Conservation (phyloP, 2,329 filamentous ascomycete species). For the Leptographium radiaticola region DNA sequence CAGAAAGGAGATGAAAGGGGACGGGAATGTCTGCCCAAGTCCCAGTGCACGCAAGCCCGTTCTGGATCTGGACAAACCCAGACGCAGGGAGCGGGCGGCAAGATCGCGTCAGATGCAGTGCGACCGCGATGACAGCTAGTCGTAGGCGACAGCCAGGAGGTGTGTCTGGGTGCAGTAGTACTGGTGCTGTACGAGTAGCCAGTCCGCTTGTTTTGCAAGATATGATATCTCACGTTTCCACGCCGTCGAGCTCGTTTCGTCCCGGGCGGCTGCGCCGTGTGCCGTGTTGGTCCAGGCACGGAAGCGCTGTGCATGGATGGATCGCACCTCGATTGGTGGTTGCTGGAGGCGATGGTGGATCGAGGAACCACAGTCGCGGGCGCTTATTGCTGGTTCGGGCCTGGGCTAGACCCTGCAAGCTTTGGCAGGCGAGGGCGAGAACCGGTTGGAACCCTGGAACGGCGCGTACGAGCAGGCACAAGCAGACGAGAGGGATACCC, state of each 20-base stretch:
- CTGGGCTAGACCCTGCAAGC: too few relatives aligned
- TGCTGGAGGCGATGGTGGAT: background rate
- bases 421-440: too few relatives aligned
- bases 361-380: background rate
- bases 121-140: too few relatives aligned
- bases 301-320: background rate
- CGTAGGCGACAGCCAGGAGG: too few relatives aligned
- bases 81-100: background rate
- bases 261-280: too few relatives aligned
- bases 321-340: background rate
- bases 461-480: too few relatives aligned
- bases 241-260: too few relatives aligned
- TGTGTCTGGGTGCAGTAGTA: too few relatives aligned
- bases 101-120: background rate
- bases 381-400: background rate
- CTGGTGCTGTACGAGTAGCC: background rate
- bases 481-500: too few relatives aligned
- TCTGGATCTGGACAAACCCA: background rate
- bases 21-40: background rate
- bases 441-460: too few relatives aligned
- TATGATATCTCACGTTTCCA: too few relatives aligned
- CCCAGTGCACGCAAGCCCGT: background rate
- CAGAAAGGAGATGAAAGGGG: slow-evolving; percentile 6
- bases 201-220: too few relatives aligned
- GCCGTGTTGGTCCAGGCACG: background rate